phyloP scores from a whole-genome alignment of 257 asterid genomes.

The Asclepias syriaca region DNA sequence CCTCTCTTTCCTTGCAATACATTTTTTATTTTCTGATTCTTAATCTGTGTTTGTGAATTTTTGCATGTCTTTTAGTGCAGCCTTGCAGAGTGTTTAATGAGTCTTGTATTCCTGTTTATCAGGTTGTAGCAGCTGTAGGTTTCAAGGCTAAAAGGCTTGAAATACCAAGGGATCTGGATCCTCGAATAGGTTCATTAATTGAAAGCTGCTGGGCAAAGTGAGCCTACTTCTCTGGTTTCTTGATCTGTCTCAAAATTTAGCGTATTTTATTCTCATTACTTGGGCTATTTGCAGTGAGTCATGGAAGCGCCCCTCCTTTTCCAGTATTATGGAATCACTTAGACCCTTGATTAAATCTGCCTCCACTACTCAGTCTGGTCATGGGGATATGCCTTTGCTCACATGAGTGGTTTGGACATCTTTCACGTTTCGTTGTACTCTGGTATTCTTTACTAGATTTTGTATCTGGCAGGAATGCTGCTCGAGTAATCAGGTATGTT shows the following conservation, averaged over 20 bases:
- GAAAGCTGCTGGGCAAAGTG: conserved; percentile 90
- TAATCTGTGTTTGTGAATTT: neutral
- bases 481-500: conserved; percentile 12
- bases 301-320: conserved; percentile 86
- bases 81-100: neutral
- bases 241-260: neutral
- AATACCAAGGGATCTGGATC: conserved; percentile 67
- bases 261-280: neutral
- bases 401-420: conserved; percentile 19
- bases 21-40: neutral
- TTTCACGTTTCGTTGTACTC: conserved; percentile 8
- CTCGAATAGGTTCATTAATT: conserved; percentile 68
- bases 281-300: conserved; percentile 62
- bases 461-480: neutral
- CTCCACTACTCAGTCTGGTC: conserved; percentile 45
- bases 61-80: neutral
- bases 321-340: conserved; percentile 78
- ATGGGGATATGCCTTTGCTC: conserved; percentile 38
- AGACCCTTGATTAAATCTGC: conserved; percentile 50
- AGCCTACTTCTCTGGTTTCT: conserved; percentile 27
- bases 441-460: neutral
- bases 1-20: too few species aligned
- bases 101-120: conserved; percentile 1
- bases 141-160: conserved; percentile 77
- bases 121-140: conserved; percentile 99